Evolutionary conservation across 2,329 filamentous ascomycete species (phyloP), one percentile per base, ranked within the genome.

Genomic region (Aureobasidium zeae): DNA sequence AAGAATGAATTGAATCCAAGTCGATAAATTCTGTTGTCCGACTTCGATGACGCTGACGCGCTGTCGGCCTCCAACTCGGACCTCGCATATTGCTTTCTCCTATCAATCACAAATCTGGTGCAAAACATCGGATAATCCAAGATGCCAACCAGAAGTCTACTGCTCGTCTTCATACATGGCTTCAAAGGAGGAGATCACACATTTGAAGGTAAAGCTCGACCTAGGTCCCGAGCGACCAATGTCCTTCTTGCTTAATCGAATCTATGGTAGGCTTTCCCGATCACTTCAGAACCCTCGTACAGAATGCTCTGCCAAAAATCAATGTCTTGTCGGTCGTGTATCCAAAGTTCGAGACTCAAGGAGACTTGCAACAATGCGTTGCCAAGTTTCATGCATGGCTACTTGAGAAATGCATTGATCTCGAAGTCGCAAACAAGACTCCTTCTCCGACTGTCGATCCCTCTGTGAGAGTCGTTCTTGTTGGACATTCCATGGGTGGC

Each of bases 401-500:
- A 12, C 79, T 88, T 52, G 82, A 95, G 59, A 85, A 85, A 55
- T 85, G 96, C 54, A 95, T 96, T 55, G 91, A 96, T 62, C 71
- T 95, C 55, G 89, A 98, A 65, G 88, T 95, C 46, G 79, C 74
- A 20, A 83, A 84, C 53, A 72, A 73, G 33, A 89, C 86, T 0
- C 76, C 84, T 1, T 88, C 83, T 4, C 88, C 88, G 0, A 94
- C 85, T 0, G 74, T 94, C 50, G 86, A 93, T 49, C 86, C 87
- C 4, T 86, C 82, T 0, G 86, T 94, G 15, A 81, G 79, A 56
- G 82, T 83, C 20, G 73, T 94, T 34, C 74, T 95, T 12, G 69
- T 93, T 46, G 88, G 88, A 17, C 88, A 95, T 62, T 88, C 83
- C 7, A 95, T 81, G 77, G 60, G 79, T 83, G 91, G 91, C 54